Percentiles rank a stretch among this genome's conserved stretches.
Conservation (phyloP, 805 yeast genomes). For the Candida glaebosa region DNA sequence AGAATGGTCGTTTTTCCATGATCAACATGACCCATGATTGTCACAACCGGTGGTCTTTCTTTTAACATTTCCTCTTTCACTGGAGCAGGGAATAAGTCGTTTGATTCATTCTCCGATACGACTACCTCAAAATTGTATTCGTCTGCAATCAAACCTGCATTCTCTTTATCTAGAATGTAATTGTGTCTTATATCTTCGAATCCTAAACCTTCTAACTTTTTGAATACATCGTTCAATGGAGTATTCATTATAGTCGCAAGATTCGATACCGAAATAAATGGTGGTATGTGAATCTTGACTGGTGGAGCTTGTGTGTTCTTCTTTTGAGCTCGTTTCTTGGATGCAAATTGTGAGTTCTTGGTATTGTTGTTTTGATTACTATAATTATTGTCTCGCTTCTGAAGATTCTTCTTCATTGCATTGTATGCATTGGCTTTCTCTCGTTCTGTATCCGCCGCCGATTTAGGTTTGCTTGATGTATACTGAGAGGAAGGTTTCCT, state of each 20-base stretch:
- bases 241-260: constrained; percentile 69
- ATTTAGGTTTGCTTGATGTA: background rate
- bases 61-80: constrained; percentile 45
- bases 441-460: constrained; percentile 2
- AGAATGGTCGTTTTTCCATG: constrained; percentile 96
- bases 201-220: constrained; percentile 63
- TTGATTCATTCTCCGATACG: constrained; percentile 53
- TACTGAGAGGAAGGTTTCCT: constrained; percentile 10
- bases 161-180: constrained; percentile 80
- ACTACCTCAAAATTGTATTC: constrained; percentile 73
- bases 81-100: constrained; percentile 57
- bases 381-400: constrained; percentile 1
- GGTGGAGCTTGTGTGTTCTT: constrained; percentile 7
- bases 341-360: constrained; percentile 1
- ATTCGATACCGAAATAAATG: constrained; percentile 75
- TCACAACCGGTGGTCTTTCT: constrained; percentile 87
- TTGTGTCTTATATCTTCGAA: constrained; percentile 69
- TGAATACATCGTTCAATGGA: constrained; percentile 57
- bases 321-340: constrained; percentile 6
- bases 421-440: constrained; percentile 4
- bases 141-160: constrained; percentile 81
- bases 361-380: background rate
- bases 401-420: constrained; percentile 3
- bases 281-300: constrained; percentile 56
- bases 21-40: constrained; percentile 98